phyloP scores from a whole-genome alignment of 176 grass and related monocot genomes.

The Dendrocalamus sinicus region DNA sequence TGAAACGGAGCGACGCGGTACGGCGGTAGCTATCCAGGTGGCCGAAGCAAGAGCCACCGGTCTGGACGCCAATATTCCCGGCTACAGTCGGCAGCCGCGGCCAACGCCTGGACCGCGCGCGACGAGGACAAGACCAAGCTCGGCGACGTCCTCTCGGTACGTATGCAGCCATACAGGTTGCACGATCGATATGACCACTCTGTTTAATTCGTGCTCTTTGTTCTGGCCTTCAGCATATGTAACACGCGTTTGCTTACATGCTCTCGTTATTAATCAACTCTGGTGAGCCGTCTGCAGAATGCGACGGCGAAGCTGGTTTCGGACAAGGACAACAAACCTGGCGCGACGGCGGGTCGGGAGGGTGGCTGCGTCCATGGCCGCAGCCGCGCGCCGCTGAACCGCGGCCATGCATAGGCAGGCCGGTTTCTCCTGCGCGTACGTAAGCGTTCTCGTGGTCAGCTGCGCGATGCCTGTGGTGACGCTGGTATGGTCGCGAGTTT shows the following conservation, averaged over 20 bases:
- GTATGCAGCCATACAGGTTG: not conserved
- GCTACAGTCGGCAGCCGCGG: slow-evolving; percentile 46
- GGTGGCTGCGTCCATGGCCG: slow-evolving; percentile 51
- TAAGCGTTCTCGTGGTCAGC: too few species aligned
- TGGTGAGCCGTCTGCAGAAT: slow-evolving; percentile 30
- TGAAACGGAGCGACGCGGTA: slow-evolving; percentile 76
- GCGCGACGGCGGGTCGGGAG: slow-evolving; percentile 41
- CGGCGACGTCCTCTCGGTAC: slow-evolving; percentile 64
- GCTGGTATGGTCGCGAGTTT: too few species aligned
- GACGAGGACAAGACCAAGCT: slow-evolving; percentile 67
- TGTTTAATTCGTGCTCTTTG: not conserved
- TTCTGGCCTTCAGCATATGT: too few species aligned
- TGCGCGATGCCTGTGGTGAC: not conserved
- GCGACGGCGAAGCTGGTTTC: slow-evolving; percentile 50
- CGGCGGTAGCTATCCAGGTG: slow-evolving; percentile 74
- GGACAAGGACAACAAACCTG: slow-evolving; percentile 63
- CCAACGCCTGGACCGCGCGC: slow-evolving; percentile 37
- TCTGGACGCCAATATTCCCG: slow-evolving; percentile 34
- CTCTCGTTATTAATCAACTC: not conserved
- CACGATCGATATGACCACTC: not conserved
- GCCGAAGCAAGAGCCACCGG: slow-evolving; percentile 59
- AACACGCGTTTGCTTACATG: too few species aligned
- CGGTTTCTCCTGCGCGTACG: not conserved
- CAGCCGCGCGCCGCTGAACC: slow-evolving; percentile 64
- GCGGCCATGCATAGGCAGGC: not conserved